These are phyloP conservation scores for Linaria vulgaris DNA, from an alignment of 257 asterid species.

Conservation along the genomic window DNA sequence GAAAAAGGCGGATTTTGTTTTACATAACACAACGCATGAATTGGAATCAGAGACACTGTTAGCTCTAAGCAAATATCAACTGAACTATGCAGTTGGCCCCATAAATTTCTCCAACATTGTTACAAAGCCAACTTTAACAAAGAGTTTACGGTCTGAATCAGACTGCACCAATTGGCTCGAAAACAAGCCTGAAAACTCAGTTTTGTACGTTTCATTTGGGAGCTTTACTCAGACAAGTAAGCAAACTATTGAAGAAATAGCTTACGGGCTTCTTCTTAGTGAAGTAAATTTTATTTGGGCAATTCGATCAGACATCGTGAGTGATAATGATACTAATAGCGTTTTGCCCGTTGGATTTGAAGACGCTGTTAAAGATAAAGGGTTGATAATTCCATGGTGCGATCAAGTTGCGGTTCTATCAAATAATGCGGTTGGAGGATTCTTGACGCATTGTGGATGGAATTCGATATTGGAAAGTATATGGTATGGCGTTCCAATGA, in stretches of 20 bases:
- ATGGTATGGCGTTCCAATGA: no score
- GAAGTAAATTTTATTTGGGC: constrained; percentile 43
- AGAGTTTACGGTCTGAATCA: constrained; percentile 35
- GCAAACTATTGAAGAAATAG: constrained; percentile 29
- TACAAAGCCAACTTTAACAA: constrained; percentile 7
- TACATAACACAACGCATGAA: constrained; percentile 62
- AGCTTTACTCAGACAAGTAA: constrained; percentile 26
- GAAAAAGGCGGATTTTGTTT: constrained; percentile 48
- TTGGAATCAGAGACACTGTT: constrained; percentile 44
- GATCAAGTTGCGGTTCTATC: constrained; percentile 35
- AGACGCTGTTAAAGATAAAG: no score
- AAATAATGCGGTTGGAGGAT: constrained; percentile 41
- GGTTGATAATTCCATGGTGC: constrained; percentile 52
- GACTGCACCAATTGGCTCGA: constrained; percentile 38
- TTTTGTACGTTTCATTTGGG: constrained; percentile 40
- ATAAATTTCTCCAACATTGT: constrained; percentile 28
- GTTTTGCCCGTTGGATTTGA: constrained; percentile 30
- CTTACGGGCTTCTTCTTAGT: constrained; percentile 39
- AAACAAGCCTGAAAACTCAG: constrained; percentile 33
- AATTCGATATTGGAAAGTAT: no score
- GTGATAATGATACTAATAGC: constrained; percentile 28
- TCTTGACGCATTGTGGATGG: constrained; percentile 55
- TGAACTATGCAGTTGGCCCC: no score
- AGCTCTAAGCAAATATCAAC: constrained; percentile 29
- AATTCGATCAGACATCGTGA: constrained; percentile 38